Conservation (phyloP, 139 green algal species). For the Diplosphaera chodatii region DNA sequence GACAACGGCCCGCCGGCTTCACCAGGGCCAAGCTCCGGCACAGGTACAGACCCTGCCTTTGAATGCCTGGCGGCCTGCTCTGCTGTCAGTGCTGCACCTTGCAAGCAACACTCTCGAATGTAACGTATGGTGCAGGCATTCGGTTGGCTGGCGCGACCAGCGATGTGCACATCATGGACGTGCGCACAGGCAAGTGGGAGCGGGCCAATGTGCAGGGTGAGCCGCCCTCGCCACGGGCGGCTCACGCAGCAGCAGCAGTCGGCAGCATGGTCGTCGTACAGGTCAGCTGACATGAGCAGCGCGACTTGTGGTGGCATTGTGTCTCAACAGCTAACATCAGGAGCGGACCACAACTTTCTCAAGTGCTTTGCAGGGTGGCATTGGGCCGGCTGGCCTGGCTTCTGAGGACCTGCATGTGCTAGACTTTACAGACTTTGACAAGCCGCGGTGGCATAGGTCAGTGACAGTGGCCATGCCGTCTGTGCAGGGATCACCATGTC, state of each 20-base stretch:
- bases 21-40: constrained; percentile 11
- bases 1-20: constrained; percentile 18
- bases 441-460: constrained; percentile 89
- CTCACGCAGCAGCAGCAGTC: constrained; percentile 94
- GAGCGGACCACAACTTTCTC: background rate
- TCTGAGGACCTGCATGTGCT: constrained; percentile 97
- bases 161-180: constrained; percentile 91
- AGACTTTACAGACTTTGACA: constrained; percentile 88
- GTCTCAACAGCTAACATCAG: background rate
- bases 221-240: constrained; percentile 83
- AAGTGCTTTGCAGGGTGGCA: constrained; percentile 72
- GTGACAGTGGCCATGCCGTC: too few relatives aligned
- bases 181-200: constrained; percentile 74
- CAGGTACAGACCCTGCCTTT: constrained; percentile 1
- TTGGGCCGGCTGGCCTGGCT: constrained; percentile 88
- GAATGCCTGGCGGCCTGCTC: background rate
- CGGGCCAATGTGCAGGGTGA: constrained; percentile 79
- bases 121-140: constrained; percentile 53
- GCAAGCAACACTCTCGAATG: background rate
- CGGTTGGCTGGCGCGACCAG: constrained; percentile 85
- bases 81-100: background rate
- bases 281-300: constrained; percentile 20
- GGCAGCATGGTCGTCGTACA: constrained; percentile 97
- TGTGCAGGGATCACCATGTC: too few relatives aligned
- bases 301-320: background rate